Conservation (phyloP, 2,329 filamentous ascomycete species). For the Trichoderma sp. region DNA sequence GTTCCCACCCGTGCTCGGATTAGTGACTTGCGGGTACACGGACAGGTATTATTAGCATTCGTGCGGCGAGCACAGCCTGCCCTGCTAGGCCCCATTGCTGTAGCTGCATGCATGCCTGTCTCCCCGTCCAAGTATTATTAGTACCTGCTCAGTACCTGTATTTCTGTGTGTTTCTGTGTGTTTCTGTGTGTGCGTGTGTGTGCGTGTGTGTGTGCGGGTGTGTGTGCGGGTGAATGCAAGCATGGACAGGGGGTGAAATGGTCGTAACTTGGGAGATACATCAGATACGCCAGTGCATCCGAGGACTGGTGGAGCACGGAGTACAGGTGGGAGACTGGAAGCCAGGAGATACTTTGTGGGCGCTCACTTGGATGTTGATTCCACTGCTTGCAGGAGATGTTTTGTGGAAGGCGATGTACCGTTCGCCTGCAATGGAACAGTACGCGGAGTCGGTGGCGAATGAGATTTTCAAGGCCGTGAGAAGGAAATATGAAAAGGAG, state of each 20-base stretch:
- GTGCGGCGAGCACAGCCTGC: slow-evolving; percentile 17
- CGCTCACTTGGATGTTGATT: not conserved
- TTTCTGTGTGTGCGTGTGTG: not conserved
- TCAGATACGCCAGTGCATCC: not conserved
- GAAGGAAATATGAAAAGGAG: not conserved
- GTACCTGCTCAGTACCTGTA: not conserved
- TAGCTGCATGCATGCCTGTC: not conserved
- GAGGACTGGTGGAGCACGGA: not conserved
- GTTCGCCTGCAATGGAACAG: not conserved
- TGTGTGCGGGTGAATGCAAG: not conserved
- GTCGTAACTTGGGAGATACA: not conserved
- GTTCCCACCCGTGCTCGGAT: not conserved
- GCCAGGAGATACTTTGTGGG: not conserved
- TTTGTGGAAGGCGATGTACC: not conserved
- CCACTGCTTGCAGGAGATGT: not conserved
- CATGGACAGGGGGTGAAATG: not conserved
- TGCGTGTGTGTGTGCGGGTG: not conserved
- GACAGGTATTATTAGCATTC: slow-evolving; percentile 23
- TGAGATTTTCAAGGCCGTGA: not conserved
- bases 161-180: not conserved
- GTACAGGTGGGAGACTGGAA: not conserved
- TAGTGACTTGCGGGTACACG: not conserved
- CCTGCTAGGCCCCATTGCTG: not conserved
- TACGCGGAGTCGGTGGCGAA: not conserved
- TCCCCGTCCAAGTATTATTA: not conserved